A percentile compares a stretch with the other conserved stretches of the same genome.
Evolutionary conservation across 2,329 filamentous ascomycete genomes (phyloP).

Genomic region (Neopestalotiopsis clavispora): DNA sequence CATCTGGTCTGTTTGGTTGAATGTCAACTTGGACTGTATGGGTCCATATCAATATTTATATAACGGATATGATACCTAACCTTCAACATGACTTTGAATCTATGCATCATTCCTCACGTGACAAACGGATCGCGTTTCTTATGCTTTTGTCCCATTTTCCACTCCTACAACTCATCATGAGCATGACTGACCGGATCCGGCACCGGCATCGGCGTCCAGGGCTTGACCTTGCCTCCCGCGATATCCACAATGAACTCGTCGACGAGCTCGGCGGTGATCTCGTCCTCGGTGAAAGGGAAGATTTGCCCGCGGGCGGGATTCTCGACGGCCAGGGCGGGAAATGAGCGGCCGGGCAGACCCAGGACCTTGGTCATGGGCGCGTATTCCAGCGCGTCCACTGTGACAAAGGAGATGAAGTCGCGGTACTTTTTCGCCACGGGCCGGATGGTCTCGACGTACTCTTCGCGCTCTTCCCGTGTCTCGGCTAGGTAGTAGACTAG

Average conservation of each 20-base stretch:
- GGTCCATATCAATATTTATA: no score
- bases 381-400: constrained; percentile 51
- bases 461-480: constrained; percentile 35
- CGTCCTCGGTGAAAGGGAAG: constrained; percentile 41
- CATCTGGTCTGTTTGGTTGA: not conserved
- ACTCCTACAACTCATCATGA: constrained; percentile 38
- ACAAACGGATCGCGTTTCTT: no score
- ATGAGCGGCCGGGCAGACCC: constrained; percentile 37
- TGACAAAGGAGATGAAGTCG: constrained; percentile 54
- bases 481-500: constrained; percentile 43
- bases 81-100: constrained; percentile 27
- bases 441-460: constrained; percentile 41
- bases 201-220: constrained; percentile 39
- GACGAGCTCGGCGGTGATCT: constrained; percentile 40
- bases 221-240: constrained; percentile 44
- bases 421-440: constrained; percentile 49
- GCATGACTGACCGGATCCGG: constrained; percentile 4
- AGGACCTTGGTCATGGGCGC: constrained; percentile 45
- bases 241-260: constrained; percentile 51
- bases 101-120: constrained; percentile 38
- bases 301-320: constrained; percentile 49
- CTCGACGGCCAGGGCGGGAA: constrained; percentile 46
- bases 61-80: no score
- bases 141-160: constrained; percentile 20
- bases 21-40: not conserved